Conservation (phyloP, 2,329 filamentous ascomycete species). For the Cucurbitaria berberidis region DNA sequence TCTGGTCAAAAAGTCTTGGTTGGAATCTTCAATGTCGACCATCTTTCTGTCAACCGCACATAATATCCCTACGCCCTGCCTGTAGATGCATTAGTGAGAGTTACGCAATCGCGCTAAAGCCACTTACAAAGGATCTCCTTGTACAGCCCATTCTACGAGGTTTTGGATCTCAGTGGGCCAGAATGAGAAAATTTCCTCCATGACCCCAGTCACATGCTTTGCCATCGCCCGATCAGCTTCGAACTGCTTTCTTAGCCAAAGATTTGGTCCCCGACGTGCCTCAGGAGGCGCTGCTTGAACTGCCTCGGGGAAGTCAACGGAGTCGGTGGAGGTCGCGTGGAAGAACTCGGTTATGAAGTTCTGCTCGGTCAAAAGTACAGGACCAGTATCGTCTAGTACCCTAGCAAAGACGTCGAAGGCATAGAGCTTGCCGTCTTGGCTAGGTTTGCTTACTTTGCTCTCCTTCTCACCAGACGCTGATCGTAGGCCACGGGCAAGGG, state of each 20-base stretch:
- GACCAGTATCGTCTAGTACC: constrained; percentile 80
- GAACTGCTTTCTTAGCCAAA: constrained; percentile 76
- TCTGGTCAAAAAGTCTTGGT: constrained; percentile 87
- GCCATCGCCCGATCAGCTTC: constrained; percentile 88
- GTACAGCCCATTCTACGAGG: constrained; percentile 83
- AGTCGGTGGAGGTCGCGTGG: constrained; percentile 85
- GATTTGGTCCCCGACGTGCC: constrained; percentile 72
- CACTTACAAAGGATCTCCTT: constrained; percentile 79
- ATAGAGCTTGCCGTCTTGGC: constrained; percentile 68
- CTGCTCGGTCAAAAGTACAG: constrained; percentile 88
- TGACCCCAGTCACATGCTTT: constrained; percentile 80
- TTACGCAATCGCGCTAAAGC: neutral
- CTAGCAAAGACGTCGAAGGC: constrained; percentile 83
- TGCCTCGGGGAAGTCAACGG: constrained; percentile 81
- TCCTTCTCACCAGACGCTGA: constrained; percentile 69
- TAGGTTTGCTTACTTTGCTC: constrained; percentile 61
- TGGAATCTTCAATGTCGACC: constrained; percentile 81
- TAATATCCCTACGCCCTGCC: constrained; percentile 88
- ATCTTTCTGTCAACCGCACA: constrained; percentile 81
- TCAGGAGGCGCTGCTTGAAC: constrained; percentile 71
- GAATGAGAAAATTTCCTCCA: constrained; percentile 88
- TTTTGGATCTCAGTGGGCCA: constrained; percentile 78
- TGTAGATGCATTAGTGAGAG: constrained; percentile 46
- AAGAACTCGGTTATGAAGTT: constrained; percentile 98
- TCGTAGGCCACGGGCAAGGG: constrained; percentile 74